Conservation (phyloP, 2,329 filamentous ascomycete species). For the Cadophora sp. region DNA sequence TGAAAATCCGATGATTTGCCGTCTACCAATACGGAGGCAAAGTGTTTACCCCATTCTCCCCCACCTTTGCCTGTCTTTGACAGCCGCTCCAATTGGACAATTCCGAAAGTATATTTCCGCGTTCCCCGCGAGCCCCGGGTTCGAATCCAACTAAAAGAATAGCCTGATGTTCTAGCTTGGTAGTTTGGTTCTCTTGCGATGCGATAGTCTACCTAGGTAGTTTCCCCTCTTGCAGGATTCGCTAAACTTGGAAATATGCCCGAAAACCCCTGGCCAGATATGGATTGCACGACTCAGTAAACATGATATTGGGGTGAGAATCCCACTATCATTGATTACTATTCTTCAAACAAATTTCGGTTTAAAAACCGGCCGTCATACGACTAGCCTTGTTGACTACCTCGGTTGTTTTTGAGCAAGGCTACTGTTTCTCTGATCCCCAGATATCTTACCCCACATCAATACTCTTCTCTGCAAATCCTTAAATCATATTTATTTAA, state of each 20-base stretch:
- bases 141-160: background rate
- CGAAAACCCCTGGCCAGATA: background rate
- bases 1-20: background rate
- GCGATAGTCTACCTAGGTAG: background rate
- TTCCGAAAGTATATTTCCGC: background rate
- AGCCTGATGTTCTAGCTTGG: background rate
- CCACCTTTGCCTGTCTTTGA: background rate
- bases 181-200: background rate
- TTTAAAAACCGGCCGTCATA: no score
- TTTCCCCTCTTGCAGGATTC: background rate
- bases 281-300: background rate
- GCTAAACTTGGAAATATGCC: constrained; percentile 2
- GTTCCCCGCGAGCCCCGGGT: constrained; percentile 5
- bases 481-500: no score
- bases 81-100: constrained; percentile 3
- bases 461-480: no score
- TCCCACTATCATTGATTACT: no score
- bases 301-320: no score
- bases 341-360: no score
- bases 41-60: background rate
- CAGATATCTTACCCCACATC: no score
- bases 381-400: no score
- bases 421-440: no score
- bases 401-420: no score
- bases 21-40: background rate